Percentiles rank a stretch among this genome's conserved stretches.
Evolutionary conservation across 2,329 filamentous ascomycete genomes (phyloP).

Genomic region (Dactylonectria estremocensis): DNA sequence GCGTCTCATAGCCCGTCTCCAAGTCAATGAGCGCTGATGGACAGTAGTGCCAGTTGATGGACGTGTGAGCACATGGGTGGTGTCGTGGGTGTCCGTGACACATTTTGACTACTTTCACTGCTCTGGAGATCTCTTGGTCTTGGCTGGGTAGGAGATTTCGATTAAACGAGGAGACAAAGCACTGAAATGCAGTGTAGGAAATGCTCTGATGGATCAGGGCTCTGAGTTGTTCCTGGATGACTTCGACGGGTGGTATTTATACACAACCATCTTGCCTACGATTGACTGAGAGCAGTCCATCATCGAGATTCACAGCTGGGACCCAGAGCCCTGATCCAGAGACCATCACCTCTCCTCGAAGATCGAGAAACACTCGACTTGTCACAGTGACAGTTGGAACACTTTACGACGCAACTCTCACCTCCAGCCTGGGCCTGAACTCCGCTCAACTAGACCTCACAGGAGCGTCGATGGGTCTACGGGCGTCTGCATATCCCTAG

Average conservation of each 20-base stretch:
- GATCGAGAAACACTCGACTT: conserved; percentile 51
- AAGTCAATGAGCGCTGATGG: conserved; percentile 63
- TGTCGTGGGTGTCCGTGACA: conserved; percentile 69
- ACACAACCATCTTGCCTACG: conserved; percentile 2
- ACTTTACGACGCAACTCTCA: conserved; percentile 74
- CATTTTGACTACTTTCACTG: conserved; percentile 55
- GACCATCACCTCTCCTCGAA: conserved; percentile 3
- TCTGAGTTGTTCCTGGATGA: conserved; percentile 2
- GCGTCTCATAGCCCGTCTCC: conserved; percentile 64
- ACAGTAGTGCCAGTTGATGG: conserved; percentile 70
- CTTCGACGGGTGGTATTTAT: conserved; percentile 17
- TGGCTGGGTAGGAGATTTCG: neutral
- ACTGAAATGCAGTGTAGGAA: neutral
- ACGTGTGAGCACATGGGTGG: conserved; percentile 69
- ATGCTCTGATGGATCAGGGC: conserved; percentile 3
- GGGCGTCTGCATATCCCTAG: conserved; percentile 36
- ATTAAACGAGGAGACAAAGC: conserved; percentile 1
- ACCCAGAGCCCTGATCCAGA: conserved; percentile 20
- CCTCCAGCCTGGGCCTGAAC: conserved; percentile 65
- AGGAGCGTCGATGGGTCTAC: conserved; percentile 17
- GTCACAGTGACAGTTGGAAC: conserved; percentile 70
- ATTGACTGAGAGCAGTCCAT: neutral
- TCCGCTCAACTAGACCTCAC: conserved; percentile 56
- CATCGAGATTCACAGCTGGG: conserved; percentile 20
- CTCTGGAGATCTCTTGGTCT: neutral